phyloP scores from a whole-genome alignment of 2,329 filamentous ascomycete genomes.

The Phialophora tarda region DNA sequence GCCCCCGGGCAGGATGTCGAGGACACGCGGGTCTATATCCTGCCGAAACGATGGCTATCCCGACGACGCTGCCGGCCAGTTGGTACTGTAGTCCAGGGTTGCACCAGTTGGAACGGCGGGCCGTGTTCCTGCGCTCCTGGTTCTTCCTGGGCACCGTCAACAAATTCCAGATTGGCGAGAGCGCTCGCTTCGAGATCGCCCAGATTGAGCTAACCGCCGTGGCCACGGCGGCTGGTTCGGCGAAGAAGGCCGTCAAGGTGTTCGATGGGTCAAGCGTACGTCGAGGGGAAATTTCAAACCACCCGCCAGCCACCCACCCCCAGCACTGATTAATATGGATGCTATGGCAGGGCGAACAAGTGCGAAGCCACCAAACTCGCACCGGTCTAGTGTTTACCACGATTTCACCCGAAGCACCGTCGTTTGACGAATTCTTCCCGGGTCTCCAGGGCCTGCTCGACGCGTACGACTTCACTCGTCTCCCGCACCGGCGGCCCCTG shows the following conservation, averaged over 20 bases:
- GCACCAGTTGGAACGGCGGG: constrained; percentile 1
- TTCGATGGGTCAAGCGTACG: neutral
- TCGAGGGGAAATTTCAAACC: neutral
- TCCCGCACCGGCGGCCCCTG: constrained; percentile 9
- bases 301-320: too few relatives aligned
- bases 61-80: neutral
- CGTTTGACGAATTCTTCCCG: neutral
- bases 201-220: constrained; percentile 31
- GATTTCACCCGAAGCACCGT: neutral
- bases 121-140: neutral
- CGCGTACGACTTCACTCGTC: neutral
- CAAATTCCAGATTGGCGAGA: constrained; percentile 12
- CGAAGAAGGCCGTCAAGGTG: neutral
- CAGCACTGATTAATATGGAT: neutral
- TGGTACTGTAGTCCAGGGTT: neutral
- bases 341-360: neutral
- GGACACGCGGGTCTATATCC: neutral
- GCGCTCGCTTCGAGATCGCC: neutral
- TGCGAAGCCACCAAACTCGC: neutral
- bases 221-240: neutral
- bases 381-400: neutral
- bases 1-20: neutral
- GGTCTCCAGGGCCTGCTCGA: neutral
- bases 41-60: neutral
- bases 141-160: constrained; percentile 17